phyloP scores from a whole-genome alignment of 805 yeast species.

The Ogataea parapolymorpha region DNA sequence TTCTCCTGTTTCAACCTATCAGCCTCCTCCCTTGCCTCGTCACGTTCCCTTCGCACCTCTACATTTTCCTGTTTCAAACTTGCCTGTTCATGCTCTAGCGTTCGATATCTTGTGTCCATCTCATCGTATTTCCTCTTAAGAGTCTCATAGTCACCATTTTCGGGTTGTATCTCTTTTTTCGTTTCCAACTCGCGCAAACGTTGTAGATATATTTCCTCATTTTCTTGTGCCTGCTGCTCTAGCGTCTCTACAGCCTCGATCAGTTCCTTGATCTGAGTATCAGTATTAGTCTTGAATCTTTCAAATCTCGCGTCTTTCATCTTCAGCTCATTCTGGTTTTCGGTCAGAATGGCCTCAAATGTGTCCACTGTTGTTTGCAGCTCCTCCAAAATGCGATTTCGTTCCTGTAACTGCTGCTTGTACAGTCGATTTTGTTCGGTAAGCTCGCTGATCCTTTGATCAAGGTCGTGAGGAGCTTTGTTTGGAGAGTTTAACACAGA shows the following conservation, averaged over 20 bases:
- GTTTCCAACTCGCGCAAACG: slow-evolving; percentile 39
- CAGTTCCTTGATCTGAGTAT: slow-evolving; percentile 55
- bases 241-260: slow-evolving; percentile 55
- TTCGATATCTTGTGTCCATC: neutral
- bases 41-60: neutral
- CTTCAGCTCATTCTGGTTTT: slow-evolving; percentile 41
- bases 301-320: slow-evolving; percentile 45
- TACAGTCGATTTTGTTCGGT: slow-evolving; percentile 13
- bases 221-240: slow-evolving; percentile 53
- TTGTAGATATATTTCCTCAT: slow-evolving; percentile 45
- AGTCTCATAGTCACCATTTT: neutral
- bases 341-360: slow-evolving; percentile 44
- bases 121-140: neutral
- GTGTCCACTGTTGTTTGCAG: slow-evolving; percentile 47
- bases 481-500: slow-evolving; percentile 12
- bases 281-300: slow-evolving; percentile 47
- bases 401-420: slow-evolving; percentile 38
- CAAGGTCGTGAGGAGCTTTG: slow-evolving; percentile 2
- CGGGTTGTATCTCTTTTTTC: neutral
- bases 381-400: slow-evolving; percentile 44
- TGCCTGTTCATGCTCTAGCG: slow-evolving; percentile 5
- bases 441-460: slow-evolving; percentile 6
- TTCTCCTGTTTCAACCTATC: neutral
- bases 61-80: neutral
- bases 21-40: neutral